phyloP scores from a whole-genome alignment of 176 grass and related monocot species.

The Secale cereale region DNA sequence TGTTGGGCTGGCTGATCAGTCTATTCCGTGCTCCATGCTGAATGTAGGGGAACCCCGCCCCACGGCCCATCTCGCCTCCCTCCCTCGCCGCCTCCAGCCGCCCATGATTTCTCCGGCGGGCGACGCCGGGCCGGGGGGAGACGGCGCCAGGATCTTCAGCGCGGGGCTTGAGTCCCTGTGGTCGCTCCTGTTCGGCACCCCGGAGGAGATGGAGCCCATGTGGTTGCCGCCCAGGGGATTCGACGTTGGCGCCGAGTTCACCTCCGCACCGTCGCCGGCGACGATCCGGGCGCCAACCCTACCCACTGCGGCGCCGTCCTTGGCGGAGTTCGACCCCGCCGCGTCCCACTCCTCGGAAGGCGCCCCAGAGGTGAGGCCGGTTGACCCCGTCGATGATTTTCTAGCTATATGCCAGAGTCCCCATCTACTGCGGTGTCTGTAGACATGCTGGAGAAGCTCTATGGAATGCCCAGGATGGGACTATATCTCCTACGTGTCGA shows the following conservation, averaged over 20 bases:
- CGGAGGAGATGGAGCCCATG: slow-evolving; percentile 32
- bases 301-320: neutral
- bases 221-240: neutral
- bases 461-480: too few relatives aligned
- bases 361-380: neutral
- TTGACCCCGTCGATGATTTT: neutral
- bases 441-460: neutral
- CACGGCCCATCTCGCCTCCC: too few relatives aligned
- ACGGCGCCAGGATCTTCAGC: too few relatives aligned
- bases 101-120: too few relatives aligned
- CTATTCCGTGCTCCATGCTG: too few relatives aligned
- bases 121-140: too few relatives aligned
- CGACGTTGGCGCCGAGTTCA: slow-evolving; percentile 21
- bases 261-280: slow-evolving; percentile 15
- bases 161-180: too few relatives aligned
- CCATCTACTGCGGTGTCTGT: neutral
- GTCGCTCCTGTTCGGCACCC: slow-evolving; percentile 22
- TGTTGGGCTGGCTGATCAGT: too few relatives aligned
- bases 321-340: neutral
- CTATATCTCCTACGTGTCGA: too few relatives aligned
- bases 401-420: neutral
- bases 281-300: neutral
- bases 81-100: too few relatives aligned
- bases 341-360: neutral
- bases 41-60: too few relatives aligned